Conservation (phyloP, 352 stramenopile genomes). For the Thalassiosira livingstoniorum region DNA sequence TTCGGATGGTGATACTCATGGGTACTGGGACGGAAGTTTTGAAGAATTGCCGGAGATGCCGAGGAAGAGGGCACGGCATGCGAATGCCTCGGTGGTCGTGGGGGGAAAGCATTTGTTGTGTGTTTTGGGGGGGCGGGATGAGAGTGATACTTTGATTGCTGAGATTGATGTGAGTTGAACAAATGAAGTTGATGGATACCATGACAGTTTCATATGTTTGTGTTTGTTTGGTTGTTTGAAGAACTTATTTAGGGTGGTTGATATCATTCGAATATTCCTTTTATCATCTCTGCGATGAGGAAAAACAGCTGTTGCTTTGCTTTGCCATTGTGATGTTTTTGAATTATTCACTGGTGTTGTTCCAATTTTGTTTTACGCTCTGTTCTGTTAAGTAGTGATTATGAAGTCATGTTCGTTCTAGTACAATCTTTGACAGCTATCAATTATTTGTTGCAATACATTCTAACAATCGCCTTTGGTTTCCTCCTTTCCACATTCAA, state of each 20-base stretch:
- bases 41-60: constrained; percentile 50
- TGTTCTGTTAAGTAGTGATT: neutral
- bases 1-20: neutral
- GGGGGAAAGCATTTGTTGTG: constrained; percentile 55
- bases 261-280: too few relatives aligned
- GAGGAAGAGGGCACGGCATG: constrained; percentile 64
- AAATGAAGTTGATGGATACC: neutral
- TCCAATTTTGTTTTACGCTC: neutral
- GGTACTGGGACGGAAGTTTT: constrained; percentile 44
- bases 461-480: neutral
- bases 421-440: neutral
- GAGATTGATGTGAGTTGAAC: constrained; percentile 30
- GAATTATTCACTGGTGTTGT: neutral
- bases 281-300: too few relatives aligned
- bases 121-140: constrained; percentile 67
- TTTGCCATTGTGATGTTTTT: neutral
- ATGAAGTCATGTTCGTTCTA: neutral
- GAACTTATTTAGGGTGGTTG: too few relatives aligned
- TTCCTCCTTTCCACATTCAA: constrained; percentile 1
- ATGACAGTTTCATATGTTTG: constrained; percentile 4
- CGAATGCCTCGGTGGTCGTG: constrained; percentile 29
- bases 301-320: too few relatives aligned
- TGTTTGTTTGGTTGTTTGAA: neutral
- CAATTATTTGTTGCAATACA: neutral
- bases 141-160: constrained; percentile 15